phyloP scores from a whole-genome alignment of 495 filamentous ascomycete species.

The Xylaria castorea region DNA sequence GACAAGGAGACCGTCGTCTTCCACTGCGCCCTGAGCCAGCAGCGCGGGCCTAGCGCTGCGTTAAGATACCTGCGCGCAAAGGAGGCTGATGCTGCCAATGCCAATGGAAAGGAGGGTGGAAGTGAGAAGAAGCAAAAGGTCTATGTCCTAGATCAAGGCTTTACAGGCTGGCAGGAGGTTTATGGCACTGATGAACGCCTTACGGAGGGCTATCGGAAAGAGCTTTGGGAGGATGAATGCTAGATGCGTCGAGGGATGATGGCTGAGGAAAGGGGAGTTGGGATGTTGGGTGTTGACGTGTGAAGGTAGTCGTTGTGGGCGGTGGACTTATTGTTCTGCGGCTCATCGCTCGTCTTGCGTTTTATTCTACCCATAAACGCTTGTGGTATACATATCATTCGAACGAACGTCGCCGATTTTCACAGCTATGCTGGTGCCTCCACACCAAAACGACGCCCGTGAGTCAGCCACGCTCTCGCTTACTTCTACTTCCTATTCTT shows the following conservation, averaged over 20 bases:
- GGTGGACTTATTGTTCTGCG: background rate
- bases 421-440: background rate
- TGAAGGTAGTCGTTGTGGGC: background rate
- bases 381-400: background rate
- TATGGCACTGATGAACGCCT: slow-evolving; percentile 80
- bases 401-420: background rate
- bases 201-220: slow-evolving; percentile 84
- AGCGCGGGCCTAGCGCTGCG: slow-evolving; percentile 78
- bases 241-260: slow-evolving; percentile 29
- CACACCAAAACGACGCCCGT: background rate
- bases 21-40: slow-evolving; percentile 93
- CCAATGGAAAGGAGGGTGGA: slow-evolving; percentile 25
- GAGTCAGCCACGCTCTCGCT: background rate
- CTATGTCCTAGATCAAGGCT: slow-evolving; percentile 82
- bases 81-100: slow-evolving; percentile 41
- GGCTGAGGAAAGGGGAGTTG: background rate
- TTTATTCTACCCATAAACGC: background rate
- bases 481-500: background rate
- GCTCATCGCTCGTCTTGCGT: background rate
- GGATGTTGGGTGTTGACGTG: background rate
- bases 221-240: slow-evolving; percentile 79
- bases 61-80: slow-evolving; percentile 71
- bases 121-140: slow-evolving; percentile 66
- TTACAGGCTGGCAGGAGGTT: slow-evolving; percentile 89
- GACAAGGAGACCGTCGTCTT: slow-evolving; percentile 88